Evolutionary conservation across 2,329 filamentous ascomycete species (phyloP).

Genomic region (Arthrobotrys megalospora): DNA sequence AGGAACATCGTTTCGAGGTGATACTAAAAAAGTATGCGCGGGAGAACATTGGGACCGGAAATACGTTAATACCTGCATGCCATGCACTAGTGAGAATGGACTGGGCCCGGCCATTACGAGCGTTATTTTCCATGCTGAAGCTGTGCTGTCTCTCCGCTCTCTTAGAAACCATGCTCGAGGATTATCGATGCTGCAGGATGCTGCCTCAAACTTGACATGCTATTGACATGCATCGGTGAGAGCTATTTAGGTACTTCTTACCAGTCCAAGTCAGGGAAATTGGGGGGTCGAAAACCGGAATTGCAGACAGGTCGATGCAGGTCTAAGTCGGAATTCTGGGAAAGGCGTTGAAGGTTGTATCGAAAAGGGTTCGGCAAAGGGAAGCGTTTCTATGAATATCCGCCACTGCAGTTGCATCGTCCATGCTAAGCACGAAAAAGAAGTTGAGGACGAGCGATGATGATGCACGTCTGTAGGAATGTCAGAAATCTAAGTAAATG

Average conservation of each 20-base stretch:
- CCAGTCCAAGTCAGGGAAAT: not conserved
- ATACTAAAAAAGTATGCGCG: slow-evolving; percentile 49
- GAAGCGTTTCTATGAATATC: slow-evolving; percentile 40
- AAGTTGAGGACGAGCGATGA: slow-evolving; percentile 29
- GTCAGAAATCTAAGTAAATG: slow-evolving; percentile 39
- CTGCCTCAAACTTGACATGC: slow-evolving; percentile 31
- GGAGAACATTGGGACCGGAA: slow-evolving; percentile 59
- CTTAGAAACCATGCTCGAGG: slow-evolving; percentile 35
- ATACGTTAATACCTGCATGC: slow-evolving; percentile 50
- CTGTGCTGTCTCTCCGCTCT: slow-evolving; percentile 26
- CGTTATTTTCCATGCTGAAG: slow-evolving; percentile 32
- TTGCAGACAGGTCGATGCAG: slow-evolving; percentile 19
- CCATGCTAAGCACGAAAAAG: slow-evolving; percentile 47
- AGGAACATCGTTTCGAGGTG: slow-evolving; percentile 50
- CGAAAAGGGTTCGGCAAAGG: slow-evolving; percentile 25
- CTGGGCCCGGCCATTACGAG: slow-evolving; percentile 46
- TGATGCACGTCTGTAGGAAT: slow-evolving; percentile 18
- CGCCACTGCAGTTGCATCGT: slow-evolving; percentile 31
- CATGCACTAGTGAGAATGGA: slow-evolving; percentile 36
- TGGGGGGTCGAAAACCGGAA: slow-evolving; percentile 41
- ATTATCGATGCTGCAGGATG: slow-evolving; percentile 35
- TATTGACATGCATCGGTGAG: slow-evolving; percentile 38
- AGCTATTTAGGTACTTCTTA: slow-evolving; percentile 45
- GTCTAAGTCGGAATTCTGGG: slow-evolving; percentile 27
- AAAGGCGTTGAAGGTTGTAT: slow-evolving; percentile 19